Conservation (phyloP, 2,329 filamentous ascomycete genomes). For the Erysiphe neolycopersici region DNA sequence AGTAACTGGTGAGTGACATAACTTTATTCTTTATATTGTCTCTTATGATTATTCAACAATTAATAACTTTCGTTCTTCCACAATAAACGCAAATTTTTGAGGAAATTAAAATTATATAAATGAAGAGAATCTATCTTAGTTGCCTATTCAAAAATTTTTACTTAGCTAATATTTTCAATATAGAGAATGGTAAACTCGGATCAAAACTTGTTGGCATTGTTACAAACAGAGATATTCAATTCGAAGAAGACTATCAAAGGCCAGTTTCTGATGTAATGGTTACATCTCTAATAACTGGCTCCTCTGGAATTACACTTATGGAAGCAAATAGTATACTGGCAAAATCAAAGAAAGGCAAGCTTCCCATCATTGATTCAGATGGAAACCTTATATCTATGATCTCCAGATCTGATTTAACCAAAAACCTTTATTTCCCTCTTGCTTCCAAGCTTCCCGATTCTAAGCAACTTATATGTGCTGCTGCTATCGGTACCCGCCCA, state of each 20-base stretch:
- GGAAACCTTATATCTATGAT: constrained; percentile 80
- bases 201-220: constrained; percentile 95
- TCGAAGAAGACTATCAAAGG: constrained; percentile 49
- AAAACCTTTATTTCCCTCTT: constrained; percentile 91
- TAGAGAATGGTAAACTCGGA: constrained; percentile 75
- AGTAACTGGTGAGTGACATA: constrained; percentile 57
- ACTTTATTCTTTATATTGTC: constrained; percentile 1
- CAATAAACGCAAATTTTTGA: constrained; percentile 70
- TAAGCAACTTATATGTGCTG: constrained; percentile 90
- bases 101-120: constrained; percentile 31
- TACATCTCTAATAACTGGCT: constrained; percentile 73
- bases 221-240: constrained; percentile 94
- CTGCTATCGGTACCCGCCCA: constrained; percentile 80
- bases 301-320: constrained; percentile 50
- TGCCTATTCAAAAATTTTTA: constrained; percentile 1
- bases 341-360: constrained; percentile 94
- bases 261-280: constrained; percentile 83
- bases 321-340: constrained; percentile 87
- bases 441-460: constrained; percentile 90
- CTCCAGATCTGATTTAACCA: constrained; percentile 85
- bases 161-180: constrained; percentile 15
- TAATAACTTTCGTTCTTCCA: constrained; percentile 99
- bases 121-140: not conserved
- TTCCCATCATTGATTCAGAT: constrained; percentile 65
- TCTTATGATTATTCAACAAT: constrained; percentile 55